phyloP scores from a whole-genome alignment of 2,329 filamentous ascomycete species.

The Metarhizium rileyi region DNA sequence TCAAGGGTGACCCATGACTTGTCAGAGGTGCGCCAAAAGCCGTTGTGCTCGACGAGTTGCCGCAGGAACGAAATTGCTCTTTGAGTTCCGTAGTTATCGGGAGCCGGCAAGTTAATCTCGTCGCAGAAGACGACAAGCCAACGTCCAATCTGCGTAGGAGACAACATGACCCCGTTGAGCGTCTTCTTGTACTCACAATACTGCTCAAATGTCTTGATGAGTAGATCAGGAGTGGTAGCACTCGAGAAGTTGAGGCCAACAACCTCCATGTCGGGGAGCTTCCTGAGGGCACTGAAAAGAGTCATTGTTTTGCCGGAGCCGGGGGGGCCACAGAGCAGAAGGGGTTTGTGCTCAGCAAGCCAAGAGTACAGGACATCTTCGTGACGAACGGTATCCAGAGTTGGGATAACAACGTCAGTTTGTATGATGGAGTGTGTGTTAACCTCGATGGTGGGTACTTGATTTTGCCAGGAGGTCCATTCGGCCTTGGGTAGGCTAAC shows the following conservation, averaged over 20 bases:
- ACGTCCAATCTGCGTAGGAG: conserved; percentile 89
- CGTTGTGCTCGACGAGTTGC: conserved; percentile 96
- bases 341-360: conserved; percentile 96
- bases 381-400: conserved; percentile 90
- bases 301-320: conserved; percentile 99
- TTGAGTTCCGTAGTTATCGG: conserved; percentile 95
- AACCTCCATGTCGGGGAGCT: conserved; percentile 97
- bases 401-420: conserved; percentile 97
- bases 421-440: conserved; percentile 98
- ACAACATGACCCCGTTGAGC: conserved; percentile 87
- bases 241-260: conserved; percentile 99
- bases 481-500: conserved; percentile 77
- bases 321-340: conserved; percentile 91
- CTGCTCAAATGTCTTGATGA: conserved; percentile 99
- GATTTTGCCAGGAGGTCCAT: conserved; percentile 89
- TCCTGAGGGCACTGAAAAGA: conserved; percentile 90
- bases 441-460: conserved; percentile 90
- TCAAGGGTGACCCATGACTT: conserved; percentile 97
- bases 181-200: conserved; percentile 99
- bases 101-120: conserved; percentile 96
- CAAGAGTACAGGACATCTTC: conserved; percentile 99
- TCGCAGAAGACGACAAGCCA: conserved; percentile 99
- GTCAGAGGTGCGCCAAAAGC: conserved; percentile 96
- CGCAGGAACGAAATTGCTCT: conserved; percentile 94
- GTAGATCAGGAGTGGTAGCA: conserved; percentile 90